phyloP scores from a whole-genome alignment of 2,329 filamentous ascomycete species.

The Colletotrichum magnum region DNA sequence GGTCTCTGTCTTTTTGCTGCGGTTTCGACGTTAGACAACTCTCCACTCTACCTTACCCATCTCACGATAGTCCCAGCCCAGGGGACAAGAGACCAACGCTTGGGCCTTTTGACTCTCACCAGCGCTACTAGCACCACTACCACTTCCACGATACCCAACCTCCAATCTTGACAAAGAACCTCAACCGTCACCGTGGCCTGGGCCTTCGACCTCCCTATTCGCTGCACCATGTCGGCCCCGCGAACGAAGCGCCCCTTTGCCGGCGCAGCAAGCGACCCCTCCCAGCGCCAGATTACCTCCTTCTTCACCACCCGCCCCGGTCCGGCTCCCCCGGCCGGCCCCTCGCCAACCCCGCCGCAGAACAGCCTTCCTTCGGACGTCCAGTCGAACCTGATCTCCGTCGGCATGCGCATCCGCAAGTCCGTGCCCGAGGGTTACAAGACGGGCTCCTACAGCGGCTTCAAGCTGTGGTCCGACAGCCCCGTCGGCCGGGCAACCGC shows the following conservation, averaged over 20 bases:
- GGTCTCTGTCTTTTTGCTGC: neutral
- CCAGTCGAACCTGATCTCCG: constrained; percentile 87
- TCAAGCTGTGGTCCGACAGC: constrained; percentile 65
- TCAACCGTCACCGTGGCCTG: constrained; percentile 14
- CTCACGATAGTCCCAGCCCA: constrained; percentile 8
- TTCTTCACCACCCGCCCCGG: constrained; percentile 63
- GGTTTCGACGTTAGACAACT: constrained; percentile 24
- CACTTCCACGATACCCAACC: neutral
- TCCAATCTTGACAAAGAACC: neutral
- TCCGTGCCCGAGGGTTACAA: constrained; percentile 95
- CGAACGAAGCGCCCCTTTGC: constrained; percentile 74
- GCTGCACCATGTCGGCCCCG: constrained; percentile 62
- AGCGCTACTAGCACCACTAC: constrained; percentile 15
- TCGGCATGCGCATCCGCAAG: constrained; percentile 96
- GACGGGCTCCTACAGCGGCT: constrained; percentile 70
- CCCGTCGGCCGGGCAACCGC: constrained; percentile 41
- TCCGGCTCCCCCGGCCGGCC: constrained; percentile 41
- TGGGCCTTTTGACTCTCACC: constrained; percentile 1
- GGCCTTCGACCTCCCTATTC: constrained; percentile 11
- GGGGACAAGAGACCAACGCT: constrained; percentile 11
- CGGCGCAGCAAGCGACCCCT: constrained; percentile 69
- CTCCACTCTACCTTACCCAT: constrained; percentile 39
- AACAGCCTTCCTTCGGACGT: constrained; percentile 74
- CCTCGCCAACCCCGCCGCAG: constrained; percentile 44
- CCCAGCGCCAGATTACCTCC: constrained; percentile 74